A percentile compares a stretch with the other conserved stretches of the same genome.
Evolutionary conservation across 495 filamentous ascomycete species (phyloP).

Genomic region (Hypoxylon rickii): DNA sequence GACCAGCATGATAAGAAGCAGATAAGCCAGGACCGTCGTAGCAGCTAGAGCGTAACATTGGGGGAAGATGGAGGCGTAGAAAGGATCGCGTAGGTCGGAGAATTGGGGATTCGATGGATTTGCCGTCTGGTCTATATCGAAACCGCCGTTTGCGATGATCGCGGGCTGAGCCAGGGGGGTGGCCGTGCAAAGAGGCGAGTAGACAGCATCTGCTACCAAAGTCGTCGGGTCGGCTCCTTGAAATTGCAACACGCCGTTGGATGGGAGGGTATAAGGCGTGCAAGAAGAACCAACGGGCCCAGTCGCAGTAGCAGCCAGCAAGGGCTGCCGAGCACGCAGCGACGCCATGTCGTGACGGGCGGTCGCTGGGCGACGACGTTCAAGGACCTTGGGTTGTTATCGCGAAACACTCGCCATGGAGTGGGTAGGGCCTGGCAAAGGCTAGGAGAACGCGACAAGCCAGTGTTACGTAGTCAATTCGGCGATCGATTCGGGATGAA

Average conservation of each 20-base stretch:
- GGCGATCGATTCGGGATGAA: not conserved
- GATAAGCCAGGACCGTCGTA: slow-evolving; percentile 88
- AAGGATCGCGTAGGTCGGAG: slow-evolving; percentile 76
- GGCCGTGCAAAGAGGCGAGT: slow-evolving; percentile 63
- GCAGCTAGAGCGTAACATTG: slow-evolving; percentile 91
- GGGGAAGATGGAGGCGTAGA: slow-evolving; percentile 89
- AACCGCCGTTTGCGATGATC: slow-evolving; percentile 50
- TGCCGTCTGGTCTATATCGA: slow-evolving; percentile 44
- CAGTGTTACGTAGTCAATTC: slow-evolving; percentile 20
- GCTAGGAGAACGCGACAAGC: slow-evolving; percentile 21
- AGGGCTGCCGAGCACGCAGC: slow-evolving; percentile 15
- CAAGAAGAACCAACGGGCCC: slow-evolving; percentile 44
- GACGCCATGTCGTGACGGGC: slow-evolving; percentile 13
- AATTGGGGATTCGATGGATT: slow-evolving; percentile 34
- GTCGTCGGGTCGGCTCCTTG: slow-evolving; percentile 62
- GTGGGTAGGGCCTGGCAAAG: slow-evolving; percentile 30
- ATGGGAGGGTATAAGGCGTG: slow-evolving; percentile 66
- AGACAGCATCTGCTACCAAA: slow-evolving; percentile 64
- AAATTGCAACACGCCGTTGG: slow-evolving; percentile 63
- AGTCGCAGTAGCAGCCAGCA: slow-evolving; percentile 35
- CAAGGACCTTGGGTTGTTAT: slow-evolving; percentile 30
- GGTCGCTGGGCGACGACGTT: slow-evolving; percentile 32
- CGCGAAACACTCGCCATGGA: slow-evolving; percentile 39
- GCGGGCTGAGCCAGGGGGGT: slow-evolving; percentile 45
- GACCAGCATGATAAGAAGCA: slow-evolving; percentile 91